Base-by-base conservation (phyloP, 169 alveolate genomes). In the Plasmodium vivax region DNA sequence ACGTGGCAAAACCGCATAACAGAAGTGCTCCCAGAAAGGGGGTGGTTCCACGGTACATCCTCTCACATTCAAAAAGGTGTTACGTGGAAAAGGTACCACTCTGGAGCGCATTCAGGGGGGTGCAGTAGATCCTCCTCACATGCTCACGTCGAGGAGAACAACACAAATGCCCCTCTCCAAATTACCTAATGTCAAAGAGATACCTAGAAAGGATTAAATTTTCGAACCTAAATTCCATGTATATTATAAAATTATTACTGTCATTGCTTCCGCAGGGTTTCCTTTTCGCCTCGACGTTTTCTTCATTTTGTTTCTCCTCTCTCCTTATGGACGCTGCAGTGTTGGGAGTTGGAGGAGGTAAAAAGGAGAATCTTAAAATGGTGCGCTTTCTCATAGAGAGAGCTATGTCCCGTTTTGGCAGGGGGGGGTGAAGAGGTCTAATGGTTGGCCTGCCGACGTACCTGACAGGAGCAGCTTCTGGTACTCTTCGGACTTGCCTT, bases 261-360 rank as follows among this genome's bases (percentile, higher is more conserved):
- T 88, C 83, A 19, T 27, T 38, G 51, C 27, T 62, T 0, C 72
- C 90, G 23, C 6, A 19, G 6, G 79, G 12, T 2, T 30, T 16
- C 27, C 38, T 80, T 45, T 41, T 79, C 38, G 54, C 47, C 19
- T 58, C 30, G 0, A 23, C 43, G 2, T 38, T 80, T 88, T 88
- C 94, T 41, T 74, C 73, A 88, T 88, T 80, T 68, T 88, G 84
- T 88, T 88, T 88, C 62, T 43, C 90, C 19, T 88, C 94, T 81
- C 90, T 88, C 47, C 3, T 79, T 56, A 88, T 51, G 54, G 90
- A 38, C 27, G 94, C 94, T 88, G 12, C 41, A n/a, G 34, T 14
- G 27, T 23, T 3, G 41, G 73, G 32, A 34, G 71, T 47, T 23
- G 12, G 10, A 30, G 12, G 58, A 30, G 75, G n/a, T n/a, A 23